phyloP scores from a whole-genome alignment of 208 protist genomes.

The Balamuthia mandrillaris region DNA sequence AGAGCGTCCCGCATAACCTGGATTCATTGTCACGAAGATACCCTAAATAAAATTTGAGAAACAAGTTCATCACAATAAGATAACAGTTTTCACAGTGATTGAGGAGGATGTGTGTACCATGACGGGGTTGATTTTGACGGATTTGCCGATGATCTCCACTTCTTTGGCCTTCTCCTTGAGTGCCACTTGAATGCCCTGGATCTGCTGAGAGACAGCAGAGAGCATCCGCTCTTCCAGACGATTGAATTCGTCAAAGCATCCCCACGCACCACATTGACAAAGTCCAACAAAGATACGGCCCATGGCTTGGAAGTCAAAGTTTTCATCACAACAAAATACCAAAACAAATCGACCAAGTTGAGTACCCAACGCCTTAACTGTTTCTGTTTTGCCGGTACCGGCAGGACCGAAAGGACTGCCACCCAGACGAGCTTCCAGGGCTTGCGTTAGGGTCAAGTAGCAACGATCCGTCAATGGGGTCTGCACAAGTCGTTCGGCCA shows the following conservation, averaged over 20 bases:
- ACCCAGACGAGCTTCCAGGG: conserved; percentile 92
- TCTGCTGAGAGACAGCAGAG: conserved; percentile 98
- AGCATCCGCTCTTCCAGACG: conserved; percentile 97
- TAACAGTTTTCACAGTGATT: too few species aligned
- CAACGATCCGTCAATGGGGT: conserved; percentile 97
- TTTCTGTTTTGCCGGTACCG: conserved; percentile 98
- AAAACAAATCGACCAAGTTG: conserved; percentile 96
- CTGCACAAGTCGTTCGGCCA: conserved; percentile 94
- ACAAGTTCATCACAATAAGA: too few species aligned
- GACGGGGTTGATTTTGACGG: conserved; percentile 83
- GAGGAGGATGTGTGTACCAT: too few species aligned
- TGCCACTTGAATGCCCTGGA: conserved; percentile 93
- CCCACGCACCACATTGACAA: conserved; percentile 98
- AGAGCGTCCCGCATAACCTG: conserved; percentile 97
- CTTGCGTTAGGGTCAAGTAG: conserved; percentile 97
- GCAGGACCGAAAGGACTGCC: conserved; percentile 95
- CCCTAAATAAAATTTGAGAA: too few species aligned
- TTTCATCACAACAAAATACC: conserved; percentile 99
- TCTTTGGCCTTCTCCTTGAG: conserved; percentile 57
- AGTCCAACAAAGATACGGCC: conserved; percentile 98
- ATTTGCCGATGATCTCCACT: conserved; percentile 87
- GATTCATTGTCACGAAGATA: conserved; percentile 99
- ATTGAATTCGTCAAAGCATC: conserved; percentile 99
- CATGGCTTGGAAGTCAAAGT: conserved; percentile 97
- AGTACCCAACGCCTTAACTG: conserved; percentile 96